Evolutionary conservation across 2,329 filamentous ascomycete species (phyloP).

Genomic region (Sodiomyces alkalinus): DNA sequence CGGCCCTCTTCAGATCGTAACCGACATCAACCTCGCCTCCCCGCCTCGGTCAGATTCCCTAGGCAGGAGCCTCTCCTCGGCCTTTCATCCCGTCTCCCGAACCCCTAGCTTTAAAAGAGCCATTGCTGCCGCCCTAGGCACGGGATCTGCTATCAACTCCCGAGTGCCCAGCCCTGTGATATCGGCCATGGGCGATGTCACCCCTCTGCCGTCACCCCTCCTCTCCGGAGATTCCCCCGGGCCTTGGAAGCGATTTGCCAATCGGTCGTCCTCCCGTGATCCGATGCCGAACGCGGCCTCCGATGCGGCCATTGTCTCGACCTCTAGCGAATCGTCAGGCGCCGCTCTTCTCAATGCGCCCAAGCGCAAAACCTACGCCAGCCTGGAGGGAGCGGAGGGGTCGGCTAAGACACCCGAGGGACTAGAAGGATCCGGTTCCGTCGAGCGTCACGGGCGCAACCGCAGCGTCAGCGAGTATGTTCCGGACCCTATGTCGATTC

Average conservation of each 20-base stretch:
- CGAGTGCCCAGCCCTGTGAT: slow-evolving; percentile 59
- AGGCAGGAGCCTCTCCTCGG: slow-evolving; percentile 21
- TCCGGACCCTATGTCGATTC: slow-evolving; percentile 53
- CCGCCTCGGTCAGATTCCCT: slow-evolving; percentile 11
- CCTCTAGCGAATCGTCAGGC: slow-evolving; percentile 35
- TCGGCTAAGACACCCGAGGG: slow-evolving; percentile 9
- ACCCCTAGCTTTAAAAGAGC: slow-evolving; percentile 48
- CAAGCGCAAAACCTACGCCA: slow-evolving; percentile 43
- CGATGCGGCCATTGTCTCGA: slow-evolving; percentile 32
- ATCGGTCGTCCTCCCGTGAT: slow-evolving; percentile 33
- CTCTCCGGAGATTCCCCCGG: slow-evolving; percentile 49
- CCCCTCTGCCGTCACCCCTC: slow-evolving; percentile 63
- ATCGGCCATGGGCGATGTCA: slow-evolving; percentile 62
- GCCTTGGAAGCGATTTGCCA: slow-evolving; percentile 43
- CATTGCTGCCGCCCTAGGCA: slow-evolving; percentile 31
- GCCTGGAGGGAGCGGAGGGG: slow-evolving; percentile 19
- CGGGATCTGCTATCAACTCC: slow-evolving; percentile 45
- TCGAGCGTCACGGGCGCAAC: slow-evolving; percentile 36
- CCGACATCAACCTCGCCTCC: slow-evolving; percentile 16
- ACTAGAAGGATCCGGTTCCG: slow-evolving; percentile 4
- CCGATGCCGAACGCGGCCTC: slow-evolving; percentile 18
- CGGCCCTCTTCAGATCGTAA: slow-evolving; percentile 21
- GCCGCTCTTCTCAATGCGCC: slow-evolving; percentile 33
- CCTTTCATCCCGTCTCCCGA: slow-evolving; percentile 36
- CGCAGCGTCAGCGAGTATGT: slow-evolving; percentile 81